Conservation (phyloP, 495 filamentous ascomycete genomes). For the Hyphodiscus hymeniophilus region DNA sequence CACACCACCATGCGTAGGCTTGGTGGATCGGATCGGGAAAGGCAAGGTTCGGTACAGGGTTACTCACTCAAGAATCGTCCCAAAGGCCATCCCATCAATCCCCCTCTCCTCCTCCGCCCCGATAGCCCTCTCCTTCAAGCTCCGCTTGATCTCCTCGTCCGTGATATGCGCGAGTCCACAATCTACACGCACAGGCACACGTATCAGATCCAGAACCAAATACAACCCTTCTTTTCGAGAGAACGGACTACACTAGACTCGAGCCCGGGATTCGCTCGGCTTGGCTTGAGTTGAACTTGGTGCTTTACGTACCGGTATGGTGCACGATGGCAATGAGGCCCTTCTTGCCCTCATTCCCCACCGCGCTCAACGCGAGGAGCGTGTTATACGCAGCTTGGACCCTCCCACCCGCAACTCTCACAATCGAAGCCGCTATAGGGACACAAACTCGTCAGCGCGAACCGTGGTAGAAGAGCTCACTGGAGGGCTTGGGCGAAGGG, state of each 20-base stretch:
- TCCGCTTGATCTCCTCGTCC: background rate
- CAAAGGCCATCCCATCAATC: slow-evolving; percentile 1
- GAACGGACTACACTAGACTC: too few species aligned
- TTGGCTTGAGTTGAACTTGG: too few species aligned
- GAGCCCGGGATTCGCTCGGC: too few species aligned
- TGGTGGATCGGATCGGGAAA: too few species aligned
- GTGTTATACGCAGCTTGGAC: slow-evolving; percentile 14
- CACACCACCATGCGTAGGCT: background rate
- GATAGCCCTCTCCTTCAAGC: background rate
- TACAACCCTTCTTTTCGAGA: too few species aligned
- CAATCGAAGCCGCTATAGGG: slow-evolving; percentile 16
- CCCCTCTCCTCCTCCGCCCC: background rate
- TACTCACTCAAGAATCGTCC: background rate
- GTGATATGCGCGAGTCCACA: background rate
- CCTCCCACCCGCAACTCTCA: slow-evolving; percentile 16
- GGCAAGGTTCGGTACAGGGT: too few species aligned
- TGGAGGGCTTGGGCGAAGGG: too few species aligned
- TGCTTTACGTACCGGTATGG: slow-evolving; percentile 19
- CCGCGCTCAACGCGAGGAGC: slow-evolving; percentile 13
- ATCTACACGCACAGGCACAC: too few species aligned
- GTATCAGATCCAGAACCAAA: too few species aligned
- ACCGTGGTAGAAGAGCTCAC: too few species aligned
- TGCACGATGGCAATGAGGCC: slow-evolving; percentile 20
- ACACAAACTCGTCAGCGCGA: too few species aligned
- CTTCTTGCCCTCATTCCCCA: slow-evolving; percentile 19